Evolutionary conservation across 2,329 filamentous ascomycete species (phyloP), one percentile per base, ranked within the genome.

Genomic region (Aspergillus sp.): DNA sequence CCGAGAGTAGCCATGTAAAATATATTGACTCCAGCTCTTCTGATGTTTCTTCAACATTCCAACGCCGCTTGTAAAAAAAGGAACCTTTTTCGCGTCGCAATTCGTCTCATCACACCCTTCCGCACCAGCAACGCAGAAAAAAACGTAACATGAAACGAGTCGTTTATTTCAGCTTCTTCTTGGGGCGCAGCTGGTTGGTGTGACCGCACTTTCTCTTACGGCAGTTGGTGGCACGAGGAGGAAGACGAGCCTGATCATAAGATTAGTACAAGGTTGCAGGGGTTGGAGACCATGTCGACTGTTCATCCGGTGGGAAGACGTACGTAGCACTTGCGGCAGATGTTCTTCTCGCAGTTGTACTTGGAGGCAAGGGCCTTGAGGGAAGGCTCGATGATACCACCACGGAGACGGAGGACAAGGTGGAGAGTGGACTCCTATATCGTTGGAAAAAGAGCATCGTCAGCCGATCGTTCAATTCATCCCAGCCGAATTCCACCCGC

Each of bases 331-430:
- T 99, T 98, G 86, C 95, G 93, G 91, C 95, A 98, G 83, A 98
- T 96, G 90, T 93, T 93, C 90, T 97, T 97, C 72, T 98, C 95
- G 90, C 93, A 98, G 90, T 99, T 98, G 88, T 96, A 98, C 87
- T 97, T 97, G 85, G 89, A 93, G 77, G 93, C 93, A 67, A 98
- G 89, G 71, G 91, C 93, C 89, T 98, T 98, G 75, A 98, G 89
- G 75, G 93, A 97, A 74, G 95, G 95, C 87, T 98, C 93, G 76
- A 96, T 97, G 85, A 98, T 93, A 86, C 93, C 93, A 86, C 93
- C 93, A 86, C 93, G 93, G 74, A 98, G 93, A 85, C 93, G 93
- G 82, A 98, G 93, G 78, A 98, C 93, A 77, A 98, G 83, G 84
- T 98, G 93, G 73, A 98, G 93, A 69, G 93, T 98, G 58, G 93